These are phyloP conservation scores for Yamadazyma olivae DNA, from an alignment of 805 yeast genomes.

Conservation along the genomic window DNA sequence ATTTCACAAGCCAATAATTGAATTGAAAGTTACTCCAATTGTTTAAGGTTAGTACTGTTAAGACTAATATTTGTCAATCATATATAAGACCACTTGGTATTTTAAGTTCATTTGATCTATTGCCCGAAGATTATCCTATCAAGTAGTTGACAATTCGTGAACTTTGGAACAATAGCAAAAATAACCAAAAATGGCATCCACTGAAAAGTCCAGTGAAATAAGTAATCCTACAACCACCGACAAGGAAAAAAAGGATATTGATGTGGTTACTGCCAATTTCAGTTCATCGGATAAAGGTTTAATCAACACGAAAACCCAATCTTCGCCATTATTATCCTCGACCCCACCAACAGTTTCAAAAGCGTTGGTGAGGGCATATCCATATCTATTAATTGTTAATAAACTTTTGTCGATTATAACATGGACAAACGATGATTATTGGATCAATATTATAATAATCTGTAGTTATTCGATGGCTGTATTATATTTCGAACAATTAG, in stretches of 20 bases:
- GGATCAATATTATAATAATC: slow-evolving; percentile 66
- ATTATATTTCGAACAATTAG: slow-evolving; percentile 73
- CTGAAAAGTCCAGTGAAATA: not conserved
- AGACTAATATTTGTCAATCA: too few species aligned
- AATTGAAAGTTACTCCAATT: too few species aligned
- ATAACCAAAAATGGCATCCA: not conserved
- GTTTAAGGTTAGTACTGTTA: too few species aligned
- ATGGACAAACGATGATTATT: slow-evolving; percentile 86
- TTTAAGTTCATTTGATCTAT: too few species aligned
- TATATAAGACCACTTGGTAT: too few species aligned
- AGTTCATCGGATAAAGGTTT: slow-evolving; percentile 10
- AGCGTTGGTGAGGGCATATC: slow-evolving; percentile 78
- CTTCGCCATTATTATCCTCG: slow-evolving; percentile 80
- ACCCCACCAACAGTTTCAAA: slow-evolving; percentile 92
- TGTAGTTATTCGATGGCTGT: slow-evolving; percentile 55
- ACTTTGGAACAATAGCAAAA: not conserved
- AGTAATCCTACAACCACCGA: not conserved
- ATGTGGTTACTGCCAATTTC: slow-evolving; percentile 30
- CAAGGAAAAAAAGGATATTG: not conserved
- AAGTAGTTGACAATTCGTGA: too few species aligned
- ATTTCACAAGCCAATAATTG: too few species aligned
- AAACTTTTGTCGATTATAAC: slow-evolving; percentile 69
- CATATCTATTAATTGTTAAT: slow-evolving; percentile 74
- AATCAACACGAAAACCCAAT: slow-evolving; percentile 34
- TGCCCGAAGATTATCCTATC: too few species aligned